Base-by-base conservation (phyloP, 73 alveolate species). In the Diophrys appendiculata region DNA sequence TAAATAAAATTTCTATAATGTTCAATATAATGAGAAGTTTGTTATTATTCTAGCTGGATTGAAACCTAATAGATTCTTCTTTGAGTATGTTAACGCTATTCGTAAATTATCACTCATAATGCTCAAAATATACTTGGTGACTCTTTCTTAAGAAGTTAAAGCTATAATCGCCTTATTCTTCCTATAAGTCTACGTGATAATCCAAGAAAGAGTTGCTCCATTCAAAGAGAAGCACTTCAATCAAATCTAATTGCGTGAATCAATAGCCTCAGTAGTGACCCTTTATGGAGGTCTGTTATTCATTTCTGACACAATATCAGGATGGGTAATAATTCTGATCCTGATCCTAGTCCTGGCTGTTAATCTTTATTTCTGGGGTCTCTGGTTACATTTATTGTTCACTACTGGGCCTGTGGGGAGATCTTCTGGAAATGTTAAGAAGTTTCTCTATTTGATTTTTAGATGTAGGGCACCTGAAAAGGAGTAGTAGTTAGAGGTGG, bases 401-500 rank as follows among this genome's bases (percentile, higher is more conserved):
- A 18, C 60, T 11, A 43, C 60, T 43, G 60, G 60, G 60, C 60
- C 60, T n/a, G n/a, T n/a, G n/a, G n/a, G n/a, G n/a, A n/a, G n/a
- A n/a, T n/a, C n/a, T n/a, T n/a, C n/a, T n/a, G n/a, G n/a, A n/a
- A n/a, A n/a, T n/a, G n/a, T n/a, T n/a, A n/a, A n/a, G n/a, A n/a
- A n/a, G n/a, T n/a, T n/a, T n/a, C n/a, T n/a, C n/a, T n/a, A n/a
- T n/a, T n/a, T n/a, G n/a, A n/a, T n/a, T n/a, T n/a, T n/a, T n/a
- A n/a, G n/a, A n/a, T n/a, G n/a, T n/a, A n/a, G n/a, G n/a, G n/a
- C n/a, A n/a, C n/a, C n/a, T n/a, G n/a, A n/a, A n/a, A n/a, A n/a
- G n/a, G n/a, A n/a, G n/a, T n/a, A n/a, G n/a, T n/a, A n/a, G n/a
- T n/a, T n/a, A n/a, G n/a, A n/a, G n/a, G n/a, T n/a, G n/a, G n/a